Evolutionary conservation across 1,284 basidiomycete species (phyloP), one percentile per base, ranked within the genome.

Genomic region (Pseudozyma hubeiensis): DNA sequence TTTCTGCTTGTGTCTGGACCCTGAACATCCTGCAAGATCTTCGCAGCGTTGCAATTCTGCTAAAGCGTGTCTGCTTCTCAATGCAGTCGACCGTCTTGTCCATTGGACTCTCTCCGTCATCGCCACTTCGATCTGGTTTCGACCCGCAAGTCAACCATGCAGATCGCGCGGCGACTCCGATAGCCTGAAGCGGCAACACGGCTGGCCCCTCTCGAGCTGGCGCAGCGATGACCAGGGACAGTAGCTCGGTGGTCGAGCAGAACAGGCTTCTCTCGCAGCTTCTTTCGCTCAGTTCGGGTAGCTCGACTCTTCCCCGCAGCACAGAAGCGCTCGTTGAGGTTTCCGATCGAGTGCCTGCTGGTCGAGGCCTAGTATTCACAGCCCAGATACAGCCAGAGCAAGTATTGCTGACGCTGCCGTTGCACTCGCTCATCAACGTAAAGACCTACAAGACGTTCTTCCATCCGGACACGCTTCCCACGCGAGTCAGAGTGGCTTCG

Each of bases 331-430:
- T 55, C 7, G 53, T 73, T 14, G 9, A 45, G 13, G 57, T 73
- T 7, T 67, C 70, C 30, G 59, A 68, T 16, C 48, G 53, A 39
- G 60, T 73, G 17, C 70, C 68, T 11, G 69, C 70, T 4, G 70
- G 75, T 29, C 62, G 75, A 44, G 75, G 75, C 3, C 43, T 77
- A 34, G 66, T 77, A 11, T 73, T 57, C 53, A 77, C 59, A 2
- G 40, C 43, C 7, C 30, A 45, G 13, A 51, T 77, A 35, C 35
- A 65, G 3, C 55, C 75, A 4, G 63, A 45, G 16, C 64, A 74
- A 35, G 44, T 60, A 9, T 31, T 77, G 41, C 59, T 77, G 7
- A 57, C 48, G 5, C 41, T 77, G 2, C 58, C 62, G 0, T 14
- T 50, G 4, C 49, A 61, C 30, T 31, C 50, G 34, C 53, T 77